Evolutionary conservation across 371 early-diverging fungal genomes (phyloP), one percentile per base, ranked within the genome.

Genomic region (Encephalitozoon cuniculi): DNA sequence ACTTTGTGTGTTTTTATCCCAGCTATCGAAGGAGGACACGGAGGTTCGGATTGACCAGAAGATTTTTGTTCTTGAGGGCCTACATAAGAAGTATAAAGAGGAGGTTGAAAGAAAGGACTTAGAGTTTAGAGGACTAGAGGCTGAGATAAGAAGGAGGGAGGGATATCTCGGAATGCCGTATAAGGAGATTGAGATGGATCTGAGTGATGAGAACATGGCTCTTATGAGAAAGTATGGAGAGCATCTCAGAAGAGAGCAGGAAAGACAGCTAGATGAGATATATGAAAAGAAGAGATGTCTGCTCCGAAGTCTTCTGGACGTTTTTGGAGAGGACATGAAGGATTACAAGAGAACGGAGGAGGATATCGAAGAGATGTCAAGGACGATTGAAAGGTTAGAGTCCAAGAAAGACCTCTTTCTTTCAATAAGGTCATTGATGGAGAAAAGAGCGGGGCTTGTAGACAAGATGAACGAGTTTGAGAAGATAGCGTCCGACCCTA

Each of bases 391-490:
- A 5, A 51, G 68, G 55, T 26, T 75, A 46, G 52, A 67, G n/a
- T 3, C 51, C 5, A 77, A 66, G 66, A 72, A 67, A 34, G 70
- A 71, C 8, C 15, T 43, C 26, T 74, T 30, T 49, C 18, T 71
- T 1, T 53, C 66, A 9, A 82, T 82, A 52, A 37, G 28, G 15
- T 73, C 46, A 21, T 53, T 79, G 43, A 68, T 80, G 7, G 32
- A 76, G 28, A 81, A 78, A 34, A 74, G 85, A 66, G 32, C 69
- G 40, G 64, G 70, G 26, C 21, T 80, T 69, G n/a, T 76, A 12
- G 59, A 88, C 87, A 86, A 86, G 81, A 91, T 92, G 90, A 86
- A 88, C 55, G 89, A 89, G 9, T 93, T 94, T 86, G 94, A 94
- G 81, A 88, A 88, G 70, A 87, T 87, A 0, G 94, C 94, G 0